phyloP scores from a whole-genome alignment of 257 asterid species.

The Paraleonurus japonicus region DNA sequence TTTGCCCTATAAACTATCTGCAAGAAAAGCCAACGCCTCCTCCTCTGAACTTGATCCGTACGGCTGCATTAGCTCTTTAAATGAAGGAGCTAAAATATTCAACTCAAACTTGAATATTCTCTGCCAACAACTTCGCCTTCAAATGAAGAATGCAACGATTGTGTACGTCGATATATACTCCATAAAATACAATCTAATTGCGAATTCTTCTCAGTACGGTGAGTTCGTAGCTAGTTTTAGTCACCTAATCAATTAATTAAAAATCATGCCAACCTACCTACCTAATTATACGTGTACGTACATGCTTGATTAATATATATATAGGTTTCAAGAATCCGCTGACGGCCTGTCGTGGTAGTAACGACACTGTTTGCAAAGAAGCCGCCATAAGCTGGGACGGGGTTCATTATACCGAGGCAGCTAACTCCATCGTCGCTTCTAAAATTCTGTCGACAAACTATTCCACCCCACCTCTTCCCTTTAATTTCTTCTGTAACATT shows the following conservation, averaged over 20 bases:
- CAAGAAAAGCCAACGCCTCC: too few relatives aligned
- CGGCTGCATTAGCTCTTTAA: too few relatives aligned
- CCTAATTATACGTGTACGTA: too few relatives aligned
- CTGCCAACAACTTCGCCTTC: constrained; percentile 25
- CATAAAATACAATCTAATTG: constrained; percentile 46
- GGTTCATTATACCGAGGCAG: constrained; percentile 42
- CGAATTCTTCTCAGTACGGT: constrained; percentile 34
- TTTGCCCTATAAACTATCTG: too few relatives aligned
- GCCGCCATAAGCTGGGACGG: constrained; percentile 43
- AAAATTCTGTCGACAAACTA: constrained; percentile 31
- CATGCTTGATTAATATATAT: too few relatives aligned
- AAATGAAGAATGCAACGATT: constrained; percentile 23
- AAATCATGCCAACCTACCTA: too few relatives aligned
- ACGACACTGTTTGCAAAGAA: constrained; percentile 30
- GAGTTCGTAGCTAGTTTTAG: too few relatives aligned
- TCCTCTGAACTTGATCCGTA: too few relatives aligned
- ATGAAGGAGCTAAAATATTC: background rate
- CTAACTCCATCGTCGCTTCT: constrained; percentile 37
- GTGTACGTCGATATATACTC: constrained; percentile 35
- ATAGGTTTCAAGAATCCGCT: constrained; percentile 38
- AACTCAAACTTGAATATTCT: constrained; percentile 25
- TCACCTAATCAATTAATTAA: too few relatives aligned
- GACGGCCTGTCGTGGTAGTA: constrained; percentile 38
- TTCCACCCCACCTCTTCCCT: constrained; percentile 28
- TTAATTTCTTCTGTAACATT: constrained; percentile 33